Evolutionary conservation across 2,329 filamentous ascomycete species (phyloP).

Genomic region (Canariomyces notabilis): DNA sequence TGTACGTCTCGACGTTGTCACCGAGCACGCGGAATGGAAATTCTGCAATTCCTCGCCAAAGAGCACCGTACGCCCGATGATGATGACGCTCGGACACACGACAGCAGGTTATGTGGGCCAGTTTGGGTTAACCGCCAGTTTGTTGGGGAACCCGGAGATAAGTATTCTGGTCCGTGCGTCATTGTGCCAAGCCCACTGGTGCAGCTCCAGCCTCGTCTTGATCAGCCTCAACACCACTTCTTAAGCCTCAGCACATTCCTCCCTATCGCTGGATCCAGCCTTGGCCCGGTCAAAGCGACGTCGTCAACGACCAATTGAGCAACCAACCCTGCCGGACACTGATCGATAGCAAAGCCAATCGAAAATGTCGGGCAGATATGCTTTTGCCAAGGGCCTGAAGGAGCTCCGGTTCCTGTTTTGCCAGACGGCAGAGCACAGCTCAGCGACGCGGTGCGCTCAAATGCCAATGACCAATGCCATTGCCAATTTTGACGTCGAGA

Average conservation of each 20-base stretch:
- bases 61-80: slow-evolving; percentile 8
- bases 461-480: too few species aligned
- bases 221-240: slow-evolving; percentile 9
- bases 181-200: neutral
- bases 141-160: slow-evolving; percentile 10
- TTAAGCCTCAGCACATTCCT: slow-evolving; percentile 8
- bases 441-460: slow-evolving; percentile 70
- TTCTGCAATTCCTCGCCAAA: slow-evolving; percentile 7
- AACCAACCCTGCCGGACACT: slow-evolving; percentile 8
- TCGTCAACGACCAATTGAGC: slow-evolving; percentile 24
- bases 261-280: too few species aligned
- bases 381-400: slow-evolving; percentile 81
- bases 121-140: too few species aligned
- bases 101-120: neutral
- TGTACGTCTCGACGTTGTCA: neutral
- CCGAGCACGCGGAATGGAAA: neutral
- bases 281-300: slow-evolving; percentile 3
- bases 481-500: neutral
- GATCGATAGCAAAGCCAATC: slow-evolving; percentile 3
- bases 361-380: slow-evolving; percentile 85
- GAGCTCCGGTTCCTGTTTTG: slow-evolving; percentile 97
- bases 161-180: neutral
- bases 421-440: slow-evolving; percentile 87
- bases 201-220: slow-evolving; percentile 13
- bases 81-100: slow-evolving; percentile 10